phyloP scores from a whole-genome alignment of 306 rosid genomes.

The Trifolium fragiferum region DNA sequence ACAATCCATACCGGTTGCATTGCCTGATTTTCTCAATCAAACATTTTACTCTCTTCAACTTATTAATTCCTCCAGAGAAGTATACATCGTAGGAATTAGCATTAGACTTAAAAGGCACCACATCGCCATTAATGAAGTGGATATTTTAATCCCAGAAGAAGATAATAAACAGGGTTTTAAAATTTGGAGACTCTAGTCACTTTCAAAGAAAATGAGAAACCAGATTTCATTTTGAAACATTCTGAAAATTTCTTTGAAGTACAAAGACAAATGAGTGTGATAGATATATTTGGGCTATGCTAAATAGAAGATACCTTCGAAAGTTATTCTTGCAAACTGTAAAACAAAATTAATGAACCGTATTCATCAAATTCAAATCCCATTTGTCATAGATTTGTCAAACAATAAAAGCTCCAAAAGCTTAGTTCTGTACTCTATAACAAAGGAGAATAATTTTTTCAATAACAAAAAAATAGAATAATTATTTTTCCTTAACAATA shows the following conservation, averaged over 20 bases:
- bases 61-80: slow-evolving; percentile 6
- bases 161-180: slow-evolving; percentile 10
- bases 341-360: slow-evolving; percentile 15
- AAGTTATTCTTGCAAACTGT: slow-evolving; percentile 14
- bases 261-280: slow-evolving; percentile 21
- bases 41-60: neutral
- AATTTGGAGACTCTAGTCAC: slow-evolving; percentile 3
- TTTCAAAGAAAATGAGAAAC: neutral
- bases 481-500: slow-evolving; percentile 17
- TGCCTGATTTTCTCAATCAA: slow-evolving; percentile 11
- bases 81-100: neutral
- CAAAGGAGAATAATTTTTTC: neutral
- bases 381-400: slow-evolving; percentile 27
- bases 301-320: neutral
- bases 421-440: slow-evolving; percentile 5
- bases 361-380: slow-evolving; percentile 11
- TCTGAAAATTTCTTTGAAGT: neutral
- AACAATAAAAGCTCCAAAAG: slow-evolving; percentile 23
- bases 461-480: too few relatives aligned
- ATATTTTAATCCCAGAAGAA: slow-evolving; percentile 1
- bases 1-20: neutral
- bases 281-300: slow-evolving; percentile 6
- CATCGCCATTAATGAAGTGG: neutral
- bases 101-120: neutral
- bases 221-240: slow-evolving; percentile 1